phyloP scores from a whole-genome alignment of 352 stramenopile genomes.

The Pythium graminicola region DNA sequence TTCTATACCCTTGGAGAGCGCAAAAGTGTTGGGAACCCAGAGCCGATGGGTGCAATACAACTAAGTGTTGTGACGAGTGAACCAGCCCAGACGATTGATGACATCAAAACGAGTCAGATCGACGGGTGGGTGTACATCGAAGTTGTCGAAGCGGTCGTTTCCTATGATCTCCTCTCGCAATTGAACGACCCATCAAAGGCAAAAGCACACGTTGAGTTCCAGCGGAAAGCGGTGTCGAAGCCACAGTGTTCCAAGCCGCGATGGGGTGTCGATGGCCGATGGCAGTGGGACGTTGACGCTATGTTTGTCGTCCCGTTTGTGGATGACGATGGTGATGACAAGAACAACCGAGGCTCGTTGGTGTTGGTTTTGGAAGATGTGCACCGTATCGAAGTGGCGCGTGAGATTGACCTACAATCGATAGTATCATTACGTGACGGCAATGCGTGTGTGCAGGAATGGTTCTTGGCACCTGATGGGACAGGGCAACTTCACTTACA shows the following conservation, averaged over 20 bases:
- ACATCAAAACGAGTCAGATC: neutral
- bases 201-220: conserved; percentile 5
- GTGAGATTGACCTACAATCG: neutral
- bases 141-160: conserved; percentile 4
- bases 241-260: conserved; percentile 1
- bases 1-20: conserved; percentile 3
- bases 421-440: neutral
- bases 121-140: conserved; percentile 10
- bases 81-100: neutral
- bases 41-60: conserved; percentile 16
- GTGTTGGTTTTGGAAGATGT: neutral
- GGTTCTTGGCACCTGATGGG: conserved; percentile 3
- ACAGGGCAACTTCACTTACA: neutral
- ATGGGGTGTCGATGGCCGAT: conserved; percentile 4
- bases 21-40: conserved; percentile 3
- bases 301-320: neutral
- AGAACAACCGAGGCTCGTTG: neutral
- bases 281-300: conserved; percentile 8
- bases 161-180: neutral
- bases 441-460: conserved; percentile 6
- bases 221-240: neutral
- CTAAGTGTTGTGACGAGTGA: conserved; percentile 7
- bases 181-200: neutral
- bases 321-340: neutral
- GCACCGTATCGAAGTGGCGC: neutral